phyloP scores from a whole-genome alignment of 2,329 filamentous ascomycete genomes.

The Aspergillus novofumigatus region DNA sequence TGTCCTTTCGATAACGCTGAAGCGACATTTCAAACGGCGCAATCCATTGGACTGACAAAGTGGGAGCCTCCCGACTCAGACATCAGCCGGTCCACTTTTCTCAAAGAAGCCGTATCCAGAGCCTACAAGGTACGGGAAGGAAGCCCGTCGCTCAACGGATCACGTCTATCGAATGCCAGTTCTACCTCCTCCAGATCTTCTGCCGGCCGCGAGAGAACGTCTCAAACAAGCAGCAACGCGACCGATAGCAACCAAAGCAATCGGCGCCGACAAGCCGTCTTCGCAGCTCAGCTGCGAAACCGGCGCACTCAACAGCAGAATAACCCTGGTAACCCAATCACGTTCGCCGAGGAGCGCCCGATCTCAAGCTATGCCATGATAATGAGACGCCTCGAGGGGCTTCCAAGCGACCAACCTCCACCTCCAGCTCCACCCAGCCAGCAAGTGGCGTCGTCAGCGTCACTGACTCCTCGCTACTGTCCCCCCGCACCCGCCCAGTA shows the following conservation, averaged over 20 bases:
- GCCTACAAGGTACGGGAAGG: constrained; percentile 50
- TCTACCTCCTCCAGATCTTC: constrained; percentile 9
- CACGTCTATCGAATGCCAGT: constrained; percentile 6
- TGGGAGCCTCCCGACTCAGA: constrained; percentile 50
- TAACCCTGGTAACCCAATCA: constrained; percentile 6
- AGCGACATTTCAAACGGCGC: constrained; percentile 50
- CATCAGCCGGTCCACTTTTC: constrained; percentile 52
- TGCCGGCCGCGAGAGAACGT: constrained; percentile 8
- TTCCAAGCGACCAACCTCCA: constrained; percentile 9
- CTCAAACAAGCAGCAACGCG: constrained; percentile 7
- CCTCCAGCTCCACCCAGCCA: constrained; percentile 9
- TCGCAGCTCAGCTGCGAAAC: constrained; percentile 30
- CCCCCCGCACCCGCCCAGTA: neutral
- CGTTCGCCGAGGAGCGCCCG: constrained; percentile 34
- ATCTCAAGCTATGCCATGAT: constrained; percentile 38
- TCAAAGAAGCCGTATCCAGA: constrained; percentile 57
- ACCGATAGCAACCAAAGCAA: constrained; percentile 14
- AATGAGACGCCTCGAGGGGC: constrained; percentile 31
- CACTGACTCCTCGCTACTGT: constrained; percentile 13
- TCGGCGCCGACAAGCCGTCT: constrained; percentile 29
- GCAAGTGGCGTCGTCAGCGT: constrained; percentile 5
- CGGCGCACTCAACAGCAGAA: constrained; percentile 17
- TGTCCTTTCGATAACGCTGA: constrained; percentile 36
- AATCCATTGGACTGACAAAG: constrained; percentile 51
- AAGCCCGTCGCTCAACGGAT: constrained; percentile 1